A percentile compares a stretch with the other conserved stretches of the same genome.
These are phyloP conservation scores for Oryza punctata DNA, from an alignment of 176 grass and related monocot species.

Conservation along the genomic window DNA sequence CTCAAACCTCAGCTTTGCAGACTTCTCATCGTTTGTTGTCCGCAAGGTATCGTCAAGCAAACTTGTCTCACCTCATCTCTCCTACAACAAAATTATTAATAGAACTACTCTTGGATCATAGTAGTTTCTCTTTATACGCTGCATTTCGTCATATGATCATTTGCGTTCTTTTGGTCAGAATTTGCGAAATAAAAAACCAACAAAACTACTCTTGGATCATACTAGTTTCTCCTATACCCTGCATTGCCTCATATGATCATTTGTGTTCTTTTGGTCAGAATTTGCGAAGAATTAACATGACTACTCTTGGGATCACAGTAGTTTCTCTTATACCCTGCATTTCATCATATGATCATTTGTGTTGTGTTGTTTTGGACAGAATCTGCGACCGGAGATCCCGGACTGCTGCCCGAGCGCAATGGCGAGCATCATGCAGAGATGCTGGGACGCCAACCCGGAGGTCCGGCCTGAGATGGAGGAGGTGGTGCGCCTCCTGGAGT, in stretches of 20 bases:
- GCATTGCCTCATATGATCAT: no score
- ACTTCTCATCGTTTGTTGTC: slow-evolving; percentile 50
- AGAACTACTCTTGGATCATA: no score
- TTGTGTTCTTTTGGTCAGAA: no score
- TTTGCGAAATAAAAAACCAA: no score
- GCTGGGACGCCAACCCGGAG: slow-evolving; percentile 55
- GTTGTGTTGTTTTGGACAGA: slow-evolving; percentile 2
- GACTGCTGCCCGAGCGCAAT: slow-evolving; percentile 41
- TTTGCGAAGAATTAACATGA: no score
- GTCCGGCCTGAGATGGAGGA: slow-evolving; percentile 58
- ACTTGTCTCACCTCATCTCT: not conserved
- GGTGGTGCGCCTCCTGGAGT: slow-evolving; percentile 48
- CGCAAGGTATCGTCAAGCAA: not conserved
- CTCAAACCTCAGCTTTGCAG: not conserved
- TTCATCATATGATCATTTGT: not conserved
- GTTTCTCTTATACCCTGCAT: no score
- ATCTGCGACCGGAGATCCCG: slow-evolving; percentile 52
- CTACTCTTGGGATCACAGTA: no score
- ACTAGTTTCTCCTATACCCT: not conserved
- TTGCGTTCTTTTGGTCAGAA: no score
- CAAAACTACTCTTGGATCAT: not conserved
- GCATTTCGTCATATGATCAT: no score
- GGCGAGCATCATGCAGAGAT: slow-evolving; percentile 52
- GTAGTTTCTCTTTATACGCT: no score
- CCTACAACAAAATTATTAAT: no score